phyloP scores from a whole-genome alignment of 331 rosid species.

The Quercus phellos region DNA sequence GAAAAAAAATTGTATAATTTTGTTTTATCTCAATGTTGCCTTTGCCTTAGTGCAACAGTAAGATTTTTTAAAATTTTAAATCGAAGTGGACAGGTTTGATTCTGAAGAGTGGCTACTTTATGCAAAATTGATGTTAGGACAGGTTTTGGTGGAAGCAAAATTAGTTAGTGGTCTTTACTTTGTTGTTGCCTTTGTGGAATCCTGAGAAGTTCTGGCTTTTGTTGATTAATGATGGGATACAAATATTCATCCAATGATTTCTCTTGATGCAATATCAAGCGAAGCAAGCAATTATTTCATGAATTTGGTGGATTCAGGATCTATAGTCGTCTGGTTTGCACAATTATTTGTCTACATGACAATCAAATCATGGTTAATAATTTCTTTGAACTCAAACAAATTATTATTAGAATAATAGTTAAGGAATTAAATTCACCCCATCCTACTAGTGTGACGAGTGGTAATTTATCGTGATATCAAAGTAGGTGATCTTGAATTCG shows the following conservation, averaged over 20 bases:
- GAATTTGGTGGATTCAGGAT: neutral
- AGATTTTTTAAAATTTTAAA: too few relatives aligned
- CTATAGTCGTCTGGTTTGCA: neutral
- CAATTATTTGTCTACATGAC: neutral
- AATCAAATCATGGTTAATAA: neutral
- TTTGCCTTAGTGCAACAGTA: too few relatives aligned
- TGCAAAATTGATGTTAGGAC: too few relatives aligned
- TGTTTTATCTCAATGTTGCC: too few relatives aligned
- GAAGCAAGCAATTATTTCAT: neutral
- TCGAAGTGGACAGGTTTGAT: too few relatives aligned
- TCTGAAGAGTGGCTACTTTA: too few relatives aligned
- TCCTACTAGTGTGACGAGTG: too few relatives aligned
- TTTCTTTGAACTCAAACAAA: neutral
- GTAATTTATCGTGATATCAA: too few relatives aligned
- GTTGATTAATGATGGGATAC: neutral
- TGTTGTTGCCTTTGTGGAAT: neutral
- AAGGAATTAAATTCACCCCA: too few relatives aligned
- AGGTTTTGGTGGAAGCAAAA: neutral
- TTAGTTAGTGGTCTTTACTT: neutral
- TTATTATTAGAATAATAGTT: neutral
- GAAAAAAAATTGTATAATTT: too few relatives aligned
- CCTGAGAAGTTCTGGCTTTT: neutral
- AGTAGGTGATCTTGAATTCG: too few relatives aligned
- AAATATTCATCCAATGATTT: neutral
- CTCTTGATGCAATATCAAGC: neutral